phyloP scores from a whole-genome alignment of 1,284 basidiomycete species.

The Vanrija humicola region DNA sequence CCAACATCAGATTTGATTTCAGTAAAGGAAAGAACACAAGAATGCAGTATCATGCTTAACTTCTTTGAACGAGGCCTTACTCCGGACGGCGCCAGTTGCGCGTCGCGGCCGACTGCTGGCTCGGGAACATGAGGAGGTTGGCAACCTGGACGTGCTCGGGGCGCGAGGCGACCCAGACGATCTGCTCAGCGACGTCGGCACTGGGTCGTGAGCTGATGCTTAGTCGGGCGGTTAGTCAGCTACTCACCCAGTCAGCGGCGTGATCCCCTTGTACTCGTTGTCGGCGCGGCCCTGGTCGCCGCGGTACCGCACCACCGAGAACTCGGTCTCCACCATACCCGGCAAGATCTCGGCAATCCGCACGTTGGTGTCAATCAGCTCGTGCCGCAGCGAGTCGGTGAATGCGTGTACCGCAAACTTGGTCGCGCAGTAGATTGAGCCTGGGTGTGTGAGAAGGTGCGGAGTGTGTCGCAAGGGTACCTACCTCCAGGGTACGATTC shows the following conservation, averaged over 20 bases:
- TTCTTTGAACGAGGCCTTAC: background rate
- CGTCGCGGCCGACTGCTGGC: conserved; percentile 38
- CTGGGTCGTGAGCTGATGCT: conserved; percentile 56
- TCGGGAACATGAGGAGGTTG: conserved; percentile 36
- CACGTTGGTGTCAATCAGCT: conserved; percentile 83
- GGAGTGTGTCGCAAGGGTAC: background rate
- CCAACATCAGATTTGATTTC: too few relatives aligned
- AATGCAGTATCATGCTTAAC: too few relatives aligned
- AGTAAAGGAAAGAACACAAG: too few relatives aligned
- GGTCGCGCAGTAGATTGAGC: conserved; percentile 55
- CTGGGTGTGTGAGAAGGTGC: background rate
- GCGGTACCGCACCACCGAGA: conserved; percentile 80
- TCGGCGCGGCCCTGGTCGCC: conserved; percentile 76
- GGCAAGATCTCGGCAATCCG: conserved; percentile 89
- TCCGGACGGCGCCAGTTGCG: conserved; percentile 30
- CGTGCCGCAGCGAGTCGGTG: conserved; percentile 73
- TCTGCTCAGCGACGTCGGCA: conserved; percentile 90
- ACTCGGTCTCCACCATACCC: conserved; percentile 53
- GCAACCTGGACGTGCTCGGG: conserved; percentile 18
- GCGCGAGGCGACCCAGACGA: conserved; percentile 61
- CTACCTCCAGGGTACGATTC: conserved; percentile 80
- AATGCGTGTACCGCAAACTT: conserved; percentile 77
- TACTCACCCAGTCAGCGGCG: conserved; percentile 41
- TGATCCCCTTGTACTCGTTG: conserved; percentile 80
- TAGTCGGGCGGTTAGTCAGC: background rate